Evolutionary conservation across 352 stramenopile genomes (phyloP).

Genomic region (Phytopythium mirpurense): DNA sequence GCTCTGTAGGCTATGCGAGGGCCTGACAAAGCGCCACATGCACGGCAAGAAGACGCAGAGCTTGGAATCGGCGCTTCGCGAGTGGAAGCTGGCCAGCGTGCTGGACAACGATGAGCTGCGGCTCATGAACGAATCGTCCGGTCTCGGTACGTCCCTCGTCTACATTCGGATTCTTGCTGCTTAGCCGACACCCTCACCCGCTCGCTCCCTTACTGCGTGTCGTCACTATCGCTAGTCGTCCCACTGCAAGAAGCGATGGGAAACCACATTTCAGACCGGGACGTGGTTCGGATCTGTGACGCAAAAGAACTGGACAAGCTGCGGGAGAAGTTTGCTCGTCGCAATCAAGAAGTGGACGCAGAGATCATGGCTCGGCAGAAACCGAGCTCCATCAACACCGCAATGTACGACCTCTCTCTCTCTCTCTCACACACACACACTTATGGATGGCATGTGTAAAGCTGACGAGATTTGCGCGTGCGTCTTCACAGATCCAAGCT

Average conservation of each 20-base stretch:
- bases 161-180: background rate
- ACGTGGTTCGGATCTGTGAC: conserved; percentile 71
- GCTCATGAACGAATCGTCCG: conserved; percentile 78
- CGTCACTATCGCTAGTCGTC: conserved; percentile 27
- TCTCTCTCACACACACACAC: background rate
- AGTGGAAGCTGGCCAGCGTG: conserved; percentile 45
- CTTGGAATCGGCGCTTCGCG: conserved; percentile 28
- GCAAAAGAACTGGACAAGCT: conserved; percentile 49
- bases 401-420: conserved; percentile 33
- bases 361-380: conserved; percentile 62
- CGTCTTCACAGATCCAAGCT: conserved; percentile 42
- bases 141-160: conserved; percentile 31
- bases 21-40: conserved; percentile 63
- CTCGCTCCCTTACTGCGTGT: too few relatives aligned
- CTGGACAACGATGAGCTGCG: conserved; percentile 35
- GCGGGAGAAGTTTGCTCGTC: conserved; percentile 59
- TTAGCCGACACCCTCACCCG: too few relatives aligned
- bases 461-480: background rate
- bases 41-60: conserved; percentile 34
- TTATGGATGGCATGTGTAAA: too few relatives aligned
- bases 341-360: conserved; percentile 48
- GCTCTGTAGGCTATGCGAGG: conserved; percentile 64
- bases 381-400: conserved; percentile 37
- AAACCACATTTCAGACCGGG: conserved; percentile 54
- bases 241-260: conserved; percentile 46